phyloP scores from a whole-genome alignment of 2,329 filamentous ascomycete genomes.

The Penicillium sp. region DNA sequence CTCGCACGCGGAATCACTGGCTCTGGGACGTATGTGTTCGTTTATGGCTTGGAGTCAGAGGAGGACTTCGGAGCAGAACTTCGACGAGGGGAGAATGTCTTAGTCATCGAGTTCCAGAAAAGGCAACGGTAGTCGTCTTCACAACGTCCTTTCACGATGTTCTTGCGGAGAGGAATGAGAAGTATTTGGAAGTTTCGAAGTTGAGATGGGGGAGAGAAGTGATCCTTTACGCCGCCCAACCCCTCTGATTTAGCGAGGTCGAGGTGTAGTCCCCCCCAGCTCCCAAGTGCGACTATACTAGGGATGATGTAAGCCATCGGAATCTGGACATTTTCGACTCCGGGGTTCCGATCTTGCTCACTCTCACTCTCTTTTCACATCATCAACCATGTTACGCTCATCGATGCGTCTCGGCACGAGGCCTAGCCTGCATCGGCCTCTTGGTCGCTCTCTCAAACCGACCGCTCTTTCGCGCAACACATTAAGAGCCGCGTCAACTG shows the following conservation, averaged over 20 bases:
- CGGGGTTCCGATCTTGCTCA: neutral
- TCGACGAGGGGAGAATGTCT: conserved; percentile 8
- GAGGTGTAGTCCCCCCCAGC: neutral
- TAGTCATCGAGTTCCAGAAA: conserved; percentile 3
- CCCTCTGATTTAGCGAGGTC: neutral
- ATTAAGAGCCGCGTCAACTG: conserved; percentile 53
- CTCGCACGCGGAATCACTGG: conserved; percentile 17
- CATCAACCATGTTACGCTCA: conserved; percentile 35
- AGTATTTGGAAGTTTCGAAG: neutral
- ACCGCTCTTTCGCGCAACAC: conserved; percentile 19
- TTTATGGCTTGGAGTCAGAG: conserved; percentile 1
- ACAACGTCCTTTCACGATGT: neutral
- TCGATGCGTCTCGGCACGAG: conserved; percentile 30
- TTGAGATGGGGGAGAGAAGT: neutral
- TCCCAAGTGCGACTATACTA: neutral
- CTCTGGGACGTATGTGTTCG: conserved; percentile 18
- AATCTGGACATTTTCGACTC: conserved; percentile 11
- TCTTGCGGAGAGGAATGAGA: neutral
- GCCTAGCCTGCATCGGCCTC: conserved; percentile 21
- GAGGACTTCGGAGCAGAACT: conserved; percentile 11
- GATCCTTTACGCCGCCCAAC: neutral
- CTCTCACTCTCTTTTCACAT: neutral
- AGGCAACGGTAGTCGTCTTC: neutral
- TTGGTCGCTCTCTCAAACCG: conserved; percentile 20
- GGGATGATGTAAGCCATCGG: conserved; percentile 7